Evolutionary conservation across 2,329 filamentous ascomycete genomes (phyloP), one percentile per base, ranked within the genome.

Genomic region (Zalaria sp.): DNA sequence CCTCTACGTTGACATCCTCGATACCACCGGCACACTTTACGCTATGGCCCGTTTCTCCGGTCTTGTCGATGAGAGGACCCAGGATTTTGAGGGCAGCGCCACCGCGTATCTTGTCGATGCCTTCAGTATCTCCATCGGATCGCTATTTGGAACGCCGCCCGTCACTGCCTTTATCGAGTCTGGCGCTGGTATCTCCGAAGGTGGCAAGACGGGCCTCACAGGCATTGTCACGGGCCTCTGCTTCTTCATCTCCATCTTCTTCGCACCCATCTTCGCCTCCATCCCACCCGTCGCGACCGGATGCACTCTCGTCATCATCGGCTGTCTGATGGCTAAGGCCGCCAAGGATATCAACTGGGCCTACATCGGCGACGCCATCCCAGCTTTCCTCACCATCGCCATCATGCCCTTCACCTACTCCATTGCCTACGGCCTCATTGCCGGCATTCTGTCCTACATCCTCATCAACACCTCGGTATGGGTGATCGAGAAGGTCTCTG

Each of bases 331-430:
- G 86, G 77, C 81, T 43, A 73, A 77, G 46, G 73, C 83, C 1
- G 82, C 83, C 8, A 75, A 75, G 10, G 81, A 91, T 48, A 88
- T 93, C 67, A 93, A 93, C 69, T 93, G 86, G 86, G 69, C 69
- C 37, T 93, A 93, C 62, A 69, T 85, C 46, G 85, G 85, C 40
- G 86, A 93, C 57, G 80, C 83, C 1, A 71, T 93, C 25, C 86
- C 86, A 0, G 84, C 86, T 3, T 93, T 93, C 64, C 66, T 93
- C 31, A 87, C 83, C 39, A 81, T 93, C 48, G 77, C 79, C 43
- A 65, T 88, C 46, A 93, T 93, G 86, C 85, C 86, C 0, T 91
- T 93, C 63, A 87, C 83, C 1, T 93, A 91, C 67, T 84, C 79
- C 29, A 89, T 91, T 53, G 83, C 86, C 8, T 83, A 93, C 54